A percentile compares a stretch with the other conserved stretches of the same genome.
These are phyloP conservation scores for Quercus engelmannii DNA, from an alignment of 306 rosid genomes.

Conservation along the genomic window DNA sequence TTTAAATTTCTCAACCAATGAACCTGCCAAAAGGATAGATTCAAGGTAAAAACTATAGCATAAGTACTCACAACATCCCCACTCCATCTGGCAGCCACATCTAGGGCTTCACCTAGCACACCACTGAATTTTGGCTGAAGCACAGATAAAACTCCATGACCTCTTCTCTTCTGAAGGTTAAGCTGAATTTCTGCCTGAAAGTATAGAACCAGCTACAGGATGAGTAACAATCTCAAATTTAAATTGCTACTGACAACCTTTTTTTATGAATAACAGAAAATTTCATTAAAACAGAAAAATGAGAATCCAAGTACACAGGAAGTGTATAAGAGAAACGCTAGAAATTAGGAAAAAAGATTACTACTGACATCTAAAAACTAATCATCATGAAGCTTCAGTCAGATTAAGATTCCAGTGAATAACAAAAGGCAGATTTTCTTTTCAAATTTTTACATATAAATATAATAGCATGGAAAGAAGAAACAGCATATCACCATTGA, in stretches of 20 bases:
- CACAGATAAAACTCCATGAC: slow-evolving; percentile 85
- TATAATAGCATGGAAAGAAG: background rate
- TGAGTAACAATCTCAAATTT: background rate
- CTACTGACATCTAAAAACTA: background rate
- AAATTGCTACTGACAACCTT: background rate
- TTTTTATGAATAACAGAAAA: no score
- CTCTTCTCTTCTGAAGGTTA: slow-evolving; percentile 88
- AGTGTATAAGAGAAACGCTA: no score
- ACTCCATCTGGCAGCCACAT: slow-evolving; percentile 95
- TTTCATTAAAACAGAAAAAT: no score
- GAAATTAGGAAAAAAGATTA: no score
- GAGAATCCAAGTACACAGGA: slow-evolving; percentile 1
- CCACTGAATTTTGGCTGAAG: slow-evolving; percentile 89
- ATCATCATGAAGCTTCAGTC: background rate
- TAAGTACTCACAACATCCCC: slow-evolving; percentile 91
- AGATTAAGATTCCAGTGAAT: background rate
- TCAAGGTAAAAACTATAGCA: slow-evolving; percentile 15
- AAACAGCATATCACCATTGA: background rate
- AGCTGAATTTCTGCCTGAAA: slow-evolving; percentile 91
- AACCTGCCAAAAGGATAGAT: background rate
- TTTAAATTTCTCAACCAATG: background rate
- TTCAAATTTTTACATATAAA: background rate
- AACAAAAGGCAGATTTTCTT: no score
- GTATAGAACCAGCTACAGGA: slow-evolving; percentile 13
- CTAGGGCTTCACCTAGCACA: slow-evolving; percentile 87